Evolutionary conservation across 2,329 filamentous ascomycete genomes (phyloP).

Genomic region (Chaetomium globosum): DNA sequence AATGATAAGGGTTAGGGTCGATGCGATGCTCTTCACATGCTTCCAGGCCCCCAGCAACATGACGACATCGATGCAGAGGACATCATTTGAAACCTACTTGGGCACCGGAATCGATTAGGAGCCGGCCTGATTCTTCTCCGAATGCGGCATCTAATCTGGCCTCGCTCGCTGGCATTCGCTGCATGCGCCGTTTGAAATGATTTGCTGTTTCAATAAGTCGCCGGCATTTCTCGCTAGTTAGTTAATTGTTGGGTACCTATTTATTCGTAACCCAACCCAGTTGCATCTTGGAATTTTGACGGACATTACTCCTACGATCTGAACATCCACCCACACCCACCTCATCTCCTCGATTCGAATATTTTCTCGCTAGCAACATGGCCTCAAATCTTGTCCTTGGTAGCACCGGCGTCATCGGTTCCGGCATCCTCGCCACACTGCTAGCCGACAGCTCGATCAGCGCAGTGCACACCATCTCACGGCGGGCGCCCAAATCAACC

Average conservation of each 20-base stretch:
- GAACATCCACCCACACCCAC: not conserved
- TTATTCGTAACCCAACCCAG: not conserved
- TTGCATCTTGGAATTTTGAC: not conserved
- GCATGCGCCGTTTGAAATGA: not conserved
- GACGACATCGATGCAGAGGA: slow-evolving; percentile 5
- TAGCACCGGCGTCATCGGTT: slow-evolving; percentile 70
- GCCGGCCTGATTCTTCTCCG: slow-evolving; percentile 2
- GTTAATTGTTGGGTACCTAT: not conserved
- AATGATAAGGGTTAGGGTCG: slow-evolving; percentile 27
- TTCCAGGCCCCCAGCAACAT: not conserved
- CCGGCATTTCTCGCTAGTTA: not conserved
- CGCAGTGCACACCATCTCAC: slow-evolving; percentile 65
- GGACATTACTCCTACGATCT: not conserved
- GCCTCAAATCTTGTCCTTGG: slow-evolving; percentile 47
- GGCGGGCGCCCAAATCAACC: slow-evolving; percentile 61
- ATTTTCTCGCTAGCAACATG: slow-evolving; percentile 18
- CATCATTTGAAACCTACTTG: not conserved
- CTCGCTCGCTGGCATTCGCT: slow-evolving; percentile 2
- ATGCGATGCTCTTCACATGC: not conserved
- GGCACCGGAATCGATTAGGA: not conserved
- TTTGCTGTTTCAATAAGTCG: not conserved
- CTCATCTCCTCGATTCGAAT: not conserved
- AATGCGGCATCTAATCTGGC: not conserved
- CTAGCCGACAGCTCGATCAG: slow-evolving; percentile 57
- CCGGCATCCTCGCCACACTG: slow-evolving; percentile 70